These are phyloP conservation scores for Kwoniella pini DNA, from an alignment of 768 basidiomycete species.

Conservation along the genomic window DNA sequence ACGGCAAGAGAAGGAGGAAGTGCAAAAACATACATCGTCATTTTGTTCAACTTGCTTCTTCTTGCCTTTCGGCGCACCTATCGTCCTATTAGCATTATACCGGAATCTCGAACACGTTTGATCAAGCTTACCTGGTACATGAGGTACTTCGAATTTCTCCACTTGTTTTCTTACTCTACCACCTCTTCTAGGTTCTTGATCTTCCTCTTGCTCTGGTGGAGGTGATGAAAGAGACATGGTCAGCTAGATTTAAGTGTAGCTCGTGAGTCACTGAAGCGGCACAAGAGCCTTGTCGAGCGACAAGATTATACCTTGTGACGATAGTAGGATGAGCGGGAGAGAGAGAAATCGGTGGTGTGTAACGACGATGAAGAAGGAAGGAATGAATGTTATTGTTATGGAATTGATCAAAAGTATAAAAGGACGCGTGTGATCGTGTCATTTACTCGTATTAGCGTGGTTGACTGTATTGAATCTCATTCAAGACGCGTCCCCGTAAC, in stretches of 20 bases:
- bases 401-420: not conserved
- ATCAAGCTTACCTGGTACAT: conserved; percentile 17
- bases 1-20: not conserved
- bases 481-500: not conserved
- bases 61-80: conserved; percentile 18
- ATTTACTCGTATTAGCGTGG: not conserved
- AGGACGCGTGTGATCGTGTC: not conserved
- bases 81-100: not conserved
- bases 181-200: conserved; percentile 37
- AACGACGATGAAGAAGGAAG: not conserved
- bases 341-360: not conserved
- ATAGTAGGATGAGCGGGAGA: too few relatives aligned
- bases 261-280: too few relatives aligned
- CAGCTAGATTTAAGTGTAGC: too few relatives aligned
- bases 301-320: too few relatives aligned
- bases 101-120: not conserved
- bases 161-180: conserved; percentile 38
- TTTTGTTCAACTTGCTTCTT: conserved; percentile 23
- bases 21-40: not conserved
- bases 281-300: too few relatives aligned
- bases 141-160: conserved; percentile 31
- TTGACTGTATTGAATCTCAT: not conserved
- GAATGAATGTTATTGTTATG: not conserved
- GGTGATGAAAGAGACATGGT: conserved; percentile 18
- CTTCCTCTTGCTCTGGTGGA: conserved; percentile 10